Evolutionary conservation across 179 eudicot species (phyloP).

Genomic region (Silene coronaria): DNA sequence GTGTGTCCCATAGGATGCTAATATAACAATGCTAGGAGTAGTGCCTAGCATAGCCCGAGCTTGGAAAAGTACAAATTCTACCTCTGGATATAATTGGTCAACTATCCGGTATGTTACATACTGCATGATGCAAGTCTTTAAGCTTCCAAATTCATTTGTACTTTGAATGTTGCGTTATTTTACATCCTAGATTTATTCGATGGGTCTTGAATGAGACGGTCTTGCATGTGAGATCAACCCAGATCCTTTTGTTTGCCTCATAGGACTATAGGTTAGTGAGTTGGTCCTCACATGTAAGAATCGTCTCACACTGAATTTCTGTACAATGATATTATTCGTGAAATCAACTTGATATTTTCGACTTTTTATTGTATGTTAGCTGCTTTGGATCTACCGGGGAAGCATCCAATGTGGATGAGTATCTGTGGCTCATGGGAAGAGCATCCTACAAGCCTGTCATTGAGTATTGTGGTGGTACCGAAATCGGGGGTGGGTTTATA

Average conservation of each 20-base stretch:
- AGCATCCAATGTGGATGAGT: constrained; percentile 91
- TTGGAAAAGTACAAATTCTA: constrained; percentile 68
- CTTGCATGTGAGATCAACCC: no score
- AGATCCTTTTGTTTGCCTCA: no score
- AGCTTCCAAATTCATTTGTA: not conserved
- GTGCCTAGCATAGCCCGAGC: constrained; percentile 91
- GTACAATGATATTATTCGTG: not conserved
- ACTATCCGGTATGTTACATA: constrained; percentile 60
- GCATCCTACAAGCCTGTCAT: constrained; percentile 88
- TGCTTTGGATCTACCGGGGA: constrained; percentile 95
- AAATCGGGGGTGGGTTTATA: constrained; percentile 89
- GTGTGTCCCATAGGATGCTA: constrained; percentile 66
- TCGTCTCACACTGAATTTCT: not conserved
- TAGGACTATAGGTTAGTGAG: no score
- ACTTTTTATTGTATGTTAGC: constrained; percentile 33
- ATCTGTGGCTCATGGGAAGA: constrained; percentile 96
- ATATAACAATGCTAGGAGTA: constrained; percentile 93
- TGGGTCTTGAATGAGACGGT: not conserved
- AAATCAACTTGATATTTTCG: not conserved
- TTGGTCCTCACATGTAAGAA: no score
- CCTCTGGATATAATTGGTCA: constrained; percentile 86
- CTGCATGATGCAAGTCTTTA: constrained; percentile 4
- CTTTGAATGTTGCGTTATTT: not conserved
- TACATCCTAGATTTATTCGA: not conserved
- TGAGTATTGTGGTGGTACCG: constrained; percentile 97